Conservation (phyloP, 139 green algal genomes). For the Volvox africanus region DNA sequence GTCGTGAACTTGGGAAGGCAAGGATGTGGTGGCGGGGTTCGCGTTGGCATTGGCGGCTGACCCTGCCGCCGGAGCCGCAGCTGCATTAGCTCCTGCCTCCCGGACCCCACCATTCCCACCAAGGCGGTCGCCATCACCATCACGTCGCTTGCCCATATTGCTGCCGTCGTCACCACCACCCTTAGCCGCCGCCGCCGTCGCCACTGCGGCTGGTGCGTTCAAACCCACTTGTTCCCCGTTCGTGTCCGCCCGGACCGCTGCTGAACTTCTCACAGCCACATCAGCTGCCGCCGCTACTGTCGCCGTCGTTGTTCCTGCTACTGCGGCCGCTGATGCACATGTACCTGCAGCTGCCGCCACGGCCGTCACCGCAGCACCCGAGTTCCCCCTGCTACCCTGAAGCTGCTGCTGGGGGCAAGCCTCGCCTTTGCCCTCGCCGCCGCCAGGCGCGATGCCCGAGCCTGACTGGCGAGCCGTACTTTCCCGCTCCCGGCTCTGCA, state of each 20-base stretch:
- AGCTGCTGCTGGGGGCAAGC: background rate
- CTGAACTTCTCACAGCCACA: background rate
- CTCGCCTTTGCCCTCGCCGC: background rate
- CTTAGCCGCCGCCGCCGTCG: no score
- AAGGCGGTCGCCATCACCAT: background rate
- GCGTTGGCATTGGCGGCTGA: background rate
- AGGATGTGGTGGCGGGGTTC: background rate
- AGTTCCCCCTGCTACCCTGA: background rate
- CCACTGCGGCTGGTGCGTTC: background rate
- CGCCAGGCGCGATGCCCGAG: background rate
- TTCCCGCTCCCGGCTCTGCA: background rate
- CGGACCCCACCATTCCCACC: background rate
- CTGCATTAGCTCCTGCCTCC: background rate
- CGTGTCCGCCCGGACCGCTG: no score
- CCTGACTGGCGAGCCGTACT: background rate
- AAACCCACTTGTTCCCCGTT: background rate
- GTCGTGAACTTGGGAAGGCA: background rate
- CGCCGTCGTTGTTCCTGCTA: background rate
- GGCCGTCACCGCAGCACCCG: background rate
- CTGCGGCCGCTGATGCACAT: background rate
- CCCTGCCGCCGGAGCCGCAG: background rate
- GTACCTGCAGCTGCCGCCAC: background rate
- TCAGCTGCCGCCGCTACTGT: background rate
- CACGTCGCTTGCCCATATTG: no score
- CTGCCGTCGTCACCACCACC: no score